Evolutionary conservation across 1,284 basidiomycete species (phyloP).

Genomic region (Naganishia cerealis): DNA sequence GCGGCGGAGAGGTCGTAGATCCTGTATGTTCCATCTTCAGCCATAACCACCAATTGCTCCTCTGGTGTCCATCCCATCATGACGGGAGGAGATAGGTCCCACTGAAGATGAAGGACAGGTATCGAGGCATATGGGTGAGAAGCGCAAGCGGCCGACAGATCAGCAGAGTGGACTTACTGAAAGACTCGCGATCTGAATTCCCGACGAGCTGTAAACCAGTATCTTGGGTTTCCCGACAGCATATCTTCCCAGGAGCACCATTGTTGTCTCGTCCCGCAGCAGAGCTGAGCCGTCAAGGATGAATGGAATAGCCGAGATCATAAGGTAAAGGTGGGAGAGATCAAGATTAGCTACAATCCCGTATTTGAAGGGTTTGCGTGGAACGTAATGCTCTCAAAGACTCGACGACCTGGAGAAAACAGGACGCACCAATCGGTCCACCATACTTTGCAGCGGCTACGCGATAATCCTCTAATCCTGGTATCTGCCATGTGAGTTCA

Average conservation of each 20-base stretch:
- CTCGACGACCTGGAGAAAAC: constrained; percentile 2
- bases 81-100: constrained; percentile 48
- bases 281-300: constrained; percentile 62
- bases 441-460: constrained; percentile 80
- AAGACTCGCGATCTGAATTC: constrained; percentile 54
- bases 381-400: neutral
- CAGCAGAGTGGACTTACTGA: constrained; percentile 33
- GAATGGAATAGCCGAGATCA: neutral
- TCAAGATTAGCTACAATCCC: neutral
- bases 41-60: constrained; percentile 78
- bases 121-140: no score
- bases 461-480: constrained; percentile 75
- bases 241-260: constrained; percentile 71
- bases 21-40: constrained; percentile 88
- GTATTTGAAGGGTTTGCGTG: neutral
- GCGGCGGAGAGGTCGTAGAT: constrained; percentile 70
- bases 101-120: constrained; percentile 16
- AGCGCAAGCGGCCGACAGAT: no score
- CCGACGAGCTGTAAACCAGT: constrained; percentile 57
- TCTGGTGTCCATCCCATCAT: constrained; percentile 44
- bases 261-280: constrained; percentile 78
- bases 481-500: constrained; percentile 74
- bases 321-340: neutral
- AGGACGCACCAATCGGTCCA: constrained; percentile 74
- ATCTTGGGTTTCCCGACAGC: constrained; percentile 67